Evolutionary conservation across 257 asterid species (phyloP).

Genomic region (Handroanthus guayacan): DNA sequence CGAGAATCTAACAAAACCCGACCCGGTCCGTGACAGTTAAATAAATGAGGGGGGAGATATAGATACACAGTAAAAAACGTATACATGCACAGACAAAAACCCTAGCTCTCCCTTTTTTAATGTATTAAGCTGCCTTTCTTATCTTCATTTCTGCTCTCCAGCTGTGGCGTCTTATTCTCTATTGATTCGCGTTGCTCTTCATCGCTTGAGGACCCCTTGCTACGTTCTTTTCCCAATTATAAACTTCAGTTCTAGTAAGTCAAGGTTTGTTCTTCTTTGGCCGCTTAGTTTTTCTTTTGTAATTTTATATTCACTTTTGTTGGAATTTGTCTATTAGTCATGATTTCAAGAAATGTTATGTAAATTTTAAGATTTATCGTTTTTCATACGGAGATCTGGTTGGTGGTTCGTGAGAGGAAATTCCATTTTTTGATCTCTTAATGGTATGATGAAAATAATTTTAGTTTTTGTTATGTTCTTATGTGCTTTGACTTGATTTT

Average conservation of each 20-base stretch:
- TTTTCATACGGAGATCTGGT: not conserved
- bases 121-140: constrained; percentile 11
- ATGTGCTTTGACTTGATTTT: not conserved
- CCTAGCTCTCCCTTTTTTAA: constrained; percentile 21
- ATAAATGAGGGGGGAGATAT: not conserved
- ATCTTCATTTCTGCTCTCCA: constrained; percentile 23
- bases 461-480: not conserved
- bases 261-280: constrained; percentile 33
- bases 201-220: constrained; percentile 15
- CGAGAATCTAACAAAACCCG: not conserved
- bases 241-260: constrained; percentile 22
- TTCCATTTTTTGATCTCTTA: not conserved
- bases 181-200: constrained; percentile 34
- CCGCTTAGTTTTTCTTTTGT: not conserved
- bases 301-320: not conserved
- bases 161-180: constrained; percentile 46
- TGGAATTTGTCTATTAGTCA: not conserved
- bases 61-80: not conserved
- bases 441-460: not conserved
- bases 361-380: not conserved
- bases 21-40: not conserved
- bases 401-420: not conserved
- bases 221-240: not conserved
- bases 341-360: not conserved
- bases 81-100: constrained; percentile 21